Percentiles rank a stretch among this genome's conserved stretches.
Conservation (phyloP, 2,329 filamentous ascomycete genomes). For the Alternaria ventricosa region DNA sequence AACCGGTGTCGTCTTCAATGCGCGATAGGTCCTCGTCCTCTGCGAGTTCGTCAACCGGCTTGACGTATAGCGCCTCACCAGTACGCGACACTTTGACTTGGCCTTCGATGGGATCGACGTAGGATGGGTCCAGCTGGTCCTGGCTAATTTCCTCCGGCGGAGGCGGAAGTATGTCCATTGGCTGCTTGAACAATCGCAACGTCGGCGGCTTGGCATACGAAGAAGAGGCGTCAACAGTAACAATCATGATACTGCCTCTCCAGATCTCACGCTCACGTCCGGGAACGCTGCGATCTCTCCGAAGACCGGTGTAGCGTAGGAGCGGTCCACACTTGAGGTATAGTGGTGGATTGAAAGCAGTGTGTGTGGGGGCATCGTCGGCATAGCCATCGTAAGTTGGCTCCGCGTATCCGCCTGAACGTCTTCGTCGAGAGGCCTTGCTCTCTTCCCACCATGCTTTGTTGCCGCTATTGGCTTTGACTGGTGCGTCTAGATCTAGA, state of each 20-base stretch:
- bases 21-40: conserved; percentile 79
- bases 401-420: conserved; percentile 39
- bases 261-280: conserved; percentile 75
- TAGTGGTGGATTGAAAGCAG: conserved; percentile 80
- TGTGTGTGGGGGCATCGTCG: conserved; percentile 68
- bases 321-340: conserved; percentile 91
- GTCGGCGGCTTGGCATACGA: conserved; percentile 80
- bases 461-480: conserved; percentile 37
- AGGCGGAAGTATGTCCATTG: conserved; percentile 79
- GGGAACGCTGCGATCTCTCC: conserved; percentile 60
- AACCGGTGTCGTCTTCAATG: conserved; percentile 78
- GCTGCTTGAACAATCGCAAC: conserved; percentile 84
- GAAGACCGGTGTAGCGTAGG: conserved; percentile 85
- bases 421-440: conserved; percentile 53
- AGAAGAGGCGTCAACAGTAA: conserved; percentile 83
- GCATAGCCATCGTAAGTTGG: conserved; percentile 71
- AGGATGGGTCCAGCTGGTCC: conserved; percentile 73
- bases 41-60: conserved; percentile 84
- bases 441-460: conserved; percentile 78
- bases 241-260: conserved; percentile 95
- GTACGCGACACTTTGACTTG: conserved; percentile 84
- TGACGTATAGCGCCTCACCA: conserved; percentile 85
- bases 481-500: conserved; percentile 49
- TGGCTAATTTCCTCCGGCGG: conserved; percentile 73
- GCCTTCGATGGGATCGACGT: conserved; percentile 88